phyloP scores from a whole-genome alignment of 2,329 filamentous ascomycete genomes.

The Didymella pomorum region DNA sequence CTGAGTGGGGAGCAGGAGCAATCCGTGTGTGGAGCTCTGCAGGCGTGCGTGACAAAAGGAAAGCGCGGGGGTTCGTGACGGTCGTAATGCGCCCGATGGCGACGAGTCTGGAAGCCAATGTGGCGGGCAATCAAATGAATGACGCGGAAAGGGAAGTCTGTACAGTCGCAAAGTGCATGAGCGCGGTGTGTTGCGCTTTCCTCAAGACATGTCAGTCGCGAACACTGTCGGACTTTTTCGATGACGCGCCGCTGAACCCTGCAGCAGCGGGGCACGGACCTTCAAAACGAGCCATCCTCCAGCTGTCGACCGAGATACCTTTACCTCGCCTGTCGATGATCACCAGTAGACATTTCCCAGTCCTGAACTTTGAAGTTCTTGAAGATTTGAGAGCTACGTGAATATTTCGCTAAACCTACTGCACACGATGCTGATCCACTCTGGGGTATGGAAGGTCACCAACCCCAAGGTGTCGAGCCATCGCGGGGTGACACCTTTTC shows the following conservation, averaged over 20 bases:
- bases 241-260: slow-evolving; percentile 7
- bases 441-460: too few species aligned
- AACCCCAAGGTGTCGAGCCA: too few species aligned
- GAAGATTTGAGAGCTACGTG: too few species aligned
- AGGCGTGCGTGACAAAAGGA: slow-evolving; percentile 24
- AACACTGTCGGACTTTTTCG: slow-evolving; percentile 1
- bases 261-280: neutral
- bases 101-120: slow-evolving; percentile 41
- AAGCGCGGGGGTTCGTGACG: slow-evolving; percentile 27
- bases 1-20: slow-evolving; percentile 6
- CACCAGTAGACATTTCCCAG: too few species aligned
- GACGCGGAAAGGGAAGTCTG: slow-evolving; percentile 13
- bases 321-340: too few species aligned
- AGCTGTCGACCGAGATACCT: too few species aligned
- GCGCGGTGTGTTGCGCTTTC: neutral
- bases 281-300: too few species aligned
- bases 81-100: slow-evolving; percentile 40
- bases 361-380: too few species aligned
- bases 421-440: too few species aligned
- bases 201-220: neutral
- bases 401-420: too few species aligned
- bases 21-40: neutral
- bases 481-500: too few species aligned
- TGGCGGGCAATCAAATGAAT: slow-evolving; percentile 26
- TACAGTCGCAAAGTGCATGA: slow-evolving; percentile 13